phyloP scores from a whole-genome alignment of 345 rosid genomes.

The Acer campestre region DNA sequence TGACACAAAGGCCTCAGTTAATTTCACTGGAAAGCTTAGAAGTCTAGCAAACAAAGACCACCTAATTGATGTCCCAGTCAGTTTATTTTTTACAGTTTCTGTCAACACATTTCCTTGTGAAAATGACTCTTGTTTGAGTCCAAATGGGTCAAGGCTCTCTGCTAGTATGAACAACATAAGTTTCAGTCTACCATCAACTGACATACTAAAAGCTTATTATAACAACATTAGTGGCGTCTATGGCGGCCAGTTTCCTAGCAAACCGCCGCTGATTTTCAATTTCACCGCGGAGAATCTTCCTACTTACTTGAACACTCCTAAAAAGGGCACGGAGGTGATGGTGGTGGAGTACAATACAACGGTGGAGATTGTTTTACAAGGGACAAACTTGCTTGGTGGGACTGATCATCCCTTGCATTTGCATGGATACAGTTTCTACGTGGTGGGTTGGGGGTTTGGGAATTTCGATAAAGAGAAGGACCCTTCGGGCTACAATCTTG shows the following conservation, averaged over 20 bases:
- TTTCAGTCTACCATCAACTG: slow-evolving; percentile 29
- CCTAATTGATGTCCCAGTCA: slow-evolving; percentile 42
- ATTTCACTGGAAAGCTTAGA: slow-evolving; percentile 32
- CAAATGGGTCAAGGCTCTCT: slow-evolving; percentile 23
- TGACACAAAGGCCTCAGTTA: slow-evolving; percentile 36
- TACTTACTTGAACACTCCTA: not conserved
- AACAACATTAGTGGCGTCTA: slow-evolving; percentile 20
- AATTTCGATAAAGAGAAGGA: slow-evolving; percentile 37
- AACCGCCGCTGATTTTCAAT: slow-evolving; percentile 34
- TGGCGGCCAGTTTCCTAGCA: slow-evolving; percentile 26
- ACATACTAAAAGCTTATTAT: slow-evolving; percentile 49
- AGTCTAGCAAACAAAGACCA: slow-evolving; percentile 22
- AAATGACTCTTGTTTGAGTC: slow-evolving; percentile 29
- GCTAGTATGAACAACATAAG: slow-evolving; percentile 56
- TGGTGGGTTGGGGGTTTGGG: slow-evolving; percentile 54
- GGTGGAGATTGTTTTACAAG: slow-evolving; percentile 50
- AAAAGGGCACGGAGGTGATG: slow-evolving; percentile 27
- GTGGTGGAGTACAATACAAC: slow-evolving; percentile 24
- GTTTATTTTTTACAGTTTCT: slow-evolving; percentile 43
- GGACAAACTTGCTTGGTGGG: slow-evolving; percentile 38
- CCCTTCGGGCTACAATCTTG: slow-evolving; percentile 38
- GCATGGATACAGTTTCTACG: slow-evolving; percentile 50
- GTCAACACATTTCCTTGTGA: slow-evolving; percentile 42
- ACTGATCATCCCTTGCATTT: slow-evolving; percentile 55
- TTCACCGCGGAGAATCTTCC: slow-evolving; percentile 19